These are phyloP conservation scores for Seiridium cupressi DNA, from an alignment of 2,329 filamentous ascomycete species.

Conservation along the genomic window DNA sequence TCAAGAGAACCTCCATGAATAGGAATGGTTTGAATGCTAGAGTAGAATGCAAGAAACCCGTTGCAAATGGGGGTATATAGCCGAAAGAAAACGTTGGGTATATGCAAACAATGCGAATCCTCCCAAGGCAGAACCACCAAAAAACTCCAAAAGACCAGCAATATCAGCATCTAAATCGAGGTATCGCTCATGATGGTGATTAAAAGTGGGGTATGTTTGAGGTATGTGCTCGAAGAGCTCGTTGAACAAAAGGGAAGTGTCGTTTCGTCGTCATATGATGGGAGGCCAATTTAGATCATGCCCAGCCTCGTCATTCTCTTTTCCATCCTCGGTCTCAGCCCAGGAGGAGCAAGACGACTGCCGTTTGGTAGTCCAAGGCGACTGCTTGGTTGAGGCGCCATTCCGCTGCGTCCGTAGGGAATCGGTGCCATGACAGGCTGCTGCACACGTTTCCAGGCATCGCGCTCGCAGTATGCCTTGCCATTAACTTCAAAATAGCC, in stretches of 20 bases:
- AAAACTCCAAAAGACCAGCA: background rate
- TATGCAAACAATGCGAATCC: conserved; percentile 2
- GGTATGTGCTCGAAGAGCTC: background rate
- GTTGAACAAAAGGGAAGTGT: conserved; percentile 1
- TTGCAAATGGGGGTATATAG: conserved; percentile 2
- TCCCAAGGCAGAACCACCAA: background rate
- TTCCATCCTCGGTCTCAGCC: conserved; percentile 50
- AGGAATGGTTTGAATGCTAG: background rate
- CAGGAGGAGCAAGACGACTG: conserved; percentile 31
- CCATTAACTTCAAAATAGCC: conserved; percentile 91
- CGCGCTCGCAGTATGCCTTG: conserved; percentile 79
- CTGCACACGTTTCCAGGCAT: conserved; percentile 64
- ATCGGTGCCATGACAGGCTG: conserved; percentile 22
- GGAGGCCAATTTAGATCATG: conserved; percentile 41
- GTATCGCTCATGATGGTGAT: background rate
- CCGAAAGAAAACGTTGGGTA: conserved; percentile 7
- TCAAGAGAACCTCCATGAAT: background rate
- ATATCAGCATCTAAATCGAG: background rate
- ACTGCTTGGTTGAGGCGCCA: conserved; percentile 15
- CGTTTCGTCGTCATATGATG: background rate
- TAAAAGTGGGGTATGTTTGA: background rate
- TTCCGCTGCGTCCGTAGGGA: conserved; percentile 14
- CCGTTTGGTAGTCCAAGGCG: conserved; percentile 30
- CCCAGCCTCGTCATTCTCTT: conserved; percentile 61
- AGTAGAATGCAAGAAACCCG: conserved; percentile 1